These are phyloP conservation scores for Zelonia costaricensis DNA, from an alignment of 208 protist species.

Conservation along the genomic window DNA sequence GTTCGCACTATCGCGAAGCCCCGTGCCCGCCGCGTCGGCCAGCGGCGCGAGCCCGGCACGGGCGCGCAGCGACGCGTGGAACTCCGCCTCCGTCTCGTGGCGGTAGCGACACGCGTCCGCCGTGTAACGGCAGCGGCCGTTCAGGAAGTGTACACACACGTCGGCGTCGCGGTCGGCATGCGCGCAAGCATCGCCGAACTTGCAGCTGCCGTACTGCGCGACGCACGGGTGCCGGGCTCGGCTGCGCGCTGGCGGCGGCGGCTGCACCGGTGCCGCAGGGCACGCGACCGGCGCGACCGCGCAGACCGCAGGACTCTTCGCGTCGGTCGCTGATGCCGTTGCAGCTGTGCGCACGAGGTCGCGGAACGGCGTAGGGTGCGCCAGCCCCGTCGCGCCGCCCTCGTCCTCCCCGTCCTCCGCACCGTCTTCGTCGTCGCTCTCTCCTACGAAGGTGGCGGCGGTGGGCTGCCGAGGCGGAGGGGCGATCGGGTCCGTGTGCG, in stretches of 20 bases:
- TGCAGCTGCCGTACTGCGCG: conserved; percentile 71
- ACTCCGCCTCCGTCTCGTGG: conserved; percentile 63
- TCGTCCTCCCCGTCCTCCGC: background rate
- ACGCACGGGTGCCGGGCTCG: conserved; percentile 68
- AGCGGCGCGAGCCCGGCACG: background rate
- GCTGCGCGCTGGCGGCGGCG: background rate
- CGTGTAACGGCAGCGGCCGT: conserved; percentile 45
- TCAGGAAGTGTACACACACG: conserved; percentile 73
- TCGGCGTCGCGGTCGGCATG: conserved; percentile 64
- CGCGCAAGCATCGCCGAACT: conserved; percentile 59
- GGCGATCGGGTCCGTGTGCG: conserved; percentile 32
- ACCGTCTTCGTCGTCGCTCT: background rate
- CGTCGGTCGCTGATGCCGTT: too few species aligned
- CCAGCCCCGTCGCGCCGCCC: background rate
- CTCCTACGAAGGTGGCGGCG: background rate
- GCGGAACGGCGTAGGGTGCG: conserved; percentile 33
- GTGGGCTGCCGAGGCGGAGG: background rate
- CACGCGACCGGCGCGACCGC: background rate
- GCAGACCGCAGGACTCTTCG: too few species aligned
- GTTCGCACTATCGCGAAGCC: background rate
- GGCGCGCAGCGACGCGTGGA: conserved; percentile 20
- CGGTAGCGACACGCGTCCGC: conserved; percentile 52
- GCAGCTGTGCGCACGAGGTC: conserved; percentile 5
- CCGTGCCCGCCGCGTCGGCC: background rate
- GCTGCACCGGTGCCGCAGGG: background rate